phyloP scores from a whole-genome alignment of 352 stramenopile genomes.

The Globisporangium recalcitrans region DNA sequence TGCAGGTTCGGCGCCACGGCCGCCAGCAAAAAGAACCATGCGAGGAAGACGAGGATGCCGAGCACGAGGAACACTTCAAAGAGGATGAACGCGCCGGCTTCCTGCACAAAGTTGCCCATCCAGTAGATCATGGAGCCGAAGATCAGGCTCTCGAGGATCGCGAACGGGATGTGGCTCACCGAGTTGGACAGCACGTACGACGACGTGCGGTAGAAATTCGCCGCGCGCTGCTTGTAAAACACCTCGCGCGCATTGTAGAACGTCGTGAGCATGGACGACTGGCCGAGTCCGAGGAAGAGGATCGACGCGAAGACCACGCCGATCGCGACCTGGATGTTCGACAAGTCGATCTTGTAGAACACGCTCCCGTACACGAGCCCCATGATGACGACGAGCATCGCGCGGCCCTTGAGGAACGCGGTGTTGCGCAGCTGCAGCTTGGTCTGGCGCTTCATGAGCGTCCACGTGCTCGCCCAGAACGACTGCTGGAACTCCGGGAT shows the following conservation, averaged over 20 bases:
- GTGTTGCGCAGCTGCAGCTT: conserved; percentile 61
- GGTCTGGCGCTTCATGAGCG: conserved; percentile 58
- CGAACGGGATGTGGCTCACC: conserved; percentile 49
- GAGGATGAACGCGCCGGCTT: conserved; percentile 51
- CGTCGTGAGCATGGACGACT: conserved; percentile 69
- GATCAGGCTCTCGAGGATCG: conserved; percentile 67
- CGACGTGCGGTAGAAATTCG: conserved; percentile 84
- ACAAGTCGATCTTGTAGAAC: conserved; percentile 48
- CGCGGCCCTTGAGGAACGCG: conserved; percentile 42
- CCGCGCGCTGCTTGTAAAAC: conserved; percentile 87
- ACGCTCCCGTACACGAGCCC: conserved; percentile 42
- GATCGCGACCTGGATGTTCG: conserved; percentile 53
- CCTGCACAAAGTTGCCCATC: conserved; percentile 63
- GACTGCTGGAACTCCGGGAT: conserved; percentile 40
- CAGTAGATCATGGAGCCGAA: conserved; percentile 88
- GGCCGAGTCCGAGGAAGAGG: conserved; percentile 76
- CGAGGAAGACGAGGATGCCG: conserved; percentile 47
- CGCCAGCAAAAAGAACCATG: conserved; percentile 52
- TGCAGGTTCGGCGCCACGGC: conserved; percentile 32
- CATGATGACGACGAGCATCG: conserved; percentile 47
- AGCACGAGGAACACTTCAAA: conserved; percentile 70
- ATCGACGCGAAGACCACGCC: conserved; percentile 83
- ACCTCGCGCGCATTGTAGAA: conserved; percentile 66
- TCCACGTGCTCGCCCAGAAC: conserved; percentile 39
- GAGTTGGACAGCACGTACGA: conserved; percentile 70